Base-by-base conservation (phyloP, 177 flowering plant genomes). In the Vitis hybrid region DNA sequence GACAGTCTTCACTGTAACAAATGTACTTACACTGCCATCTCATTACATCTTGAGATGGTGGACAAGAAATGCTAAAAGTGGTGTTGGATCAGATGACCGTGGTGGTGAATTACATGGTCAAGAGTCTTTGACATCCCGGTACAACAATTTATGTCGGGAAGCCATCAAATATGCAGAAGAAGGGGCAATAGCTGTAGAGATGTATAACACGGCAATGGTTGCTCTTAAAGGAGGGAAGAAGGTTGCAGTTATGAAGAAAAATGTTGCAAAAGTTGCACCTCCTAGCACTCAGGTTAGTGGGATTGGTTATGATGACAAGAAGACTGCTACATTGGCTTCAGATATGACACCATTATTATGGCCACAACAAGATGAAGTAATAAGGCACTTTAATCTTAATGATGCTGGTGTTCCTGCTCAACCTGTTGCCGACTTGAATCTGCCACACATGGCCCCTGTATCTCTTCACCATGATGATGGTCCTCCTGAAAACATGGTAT, bases 81-180 rank as follows among this genome's bases (percentile, higher is more conserved):
- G 80, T n/a, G 73, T 61, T 61, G 79, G 72, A 58, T 72, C 69
- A 13, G 88, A 83, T 59, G 91, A 85, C 32, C 82, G 35, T 35
- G 67, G 51, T 71, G 77, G 69, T 55, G 86, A 83, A n/a, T 55
- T 72, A 48, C 80, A 83, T 49, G 81, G 79, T 9, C 79, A 72
- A 9, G 90, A 85, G 68, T 78, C 87, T 50, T 61, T 83, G 55
- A 78, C 87, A 13, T 50, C 68, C 61, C 79, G 92, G n/a, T 91
- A 84, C 72, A 89, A 84, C 70, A 73, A 53, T 70, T 72, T 92
- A 51, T 89, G 92, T 64, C 82, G 82, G 56, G 90, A 90, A 76
- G 94, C 90, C 51, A 81, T 87, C 18, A 87, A 72, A 75, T 90
- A 79, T 83, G 91, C 91, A 7, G 91, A 86, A 74, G 97, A 88